Base-by-base conservation (phyloP, 192 early-diverging fungal genomes). In the Thamnidium elegans region DNA sequence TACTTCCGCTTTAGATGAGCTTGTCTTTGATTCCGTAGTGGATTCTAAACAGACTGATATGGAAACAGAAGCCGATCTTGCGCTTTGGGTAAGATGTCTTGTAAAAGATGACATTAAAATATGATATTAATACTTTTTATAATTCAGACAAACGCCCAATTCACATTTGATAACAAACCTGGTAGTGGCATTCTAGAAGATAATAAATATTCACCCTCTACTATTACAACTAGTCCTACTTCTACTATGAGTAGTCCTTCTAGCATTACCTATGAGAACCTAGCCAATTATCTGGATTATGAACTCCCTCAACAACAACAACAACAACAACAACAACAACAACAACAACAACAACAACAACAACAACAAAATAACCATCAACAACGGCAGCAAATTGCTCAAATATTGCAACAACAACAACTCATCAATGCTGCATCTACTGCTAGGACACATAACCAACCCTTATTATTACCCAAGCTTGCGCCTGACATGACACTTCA, bases 111-210 rank as follows among this genome's bases (percentile, higher is more conserved):
- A 20, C 21, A 21, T 36, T 56, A 36, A 34, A 4, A 2, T n/a
- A 34, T 55, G 8, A n/a, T 39, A 34, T 17, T 39, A 32, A 55
- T 17, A 55, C 7, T 45, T 62, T 44, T 15, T 14, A n/a, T 61
- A 52, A 10, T 13, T 9, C 44, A 69, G 68, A 73, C 87, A 62
- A 84, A 84, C 63, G 85, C 84, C n/a, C 84, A 90, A 76, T 90
- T 90, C 73, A 83, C 82, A 54, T 84, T 86, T 55, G 88, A 90
- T 69, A 77, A 73, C 7, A 58, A 74, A 13, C 76, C 79, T 15
- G 79, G 79, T 23, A 46, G 73, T 7, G 76, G 79, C 4, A 69
- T 79, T 59, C 70, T 71, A 62, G 63, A 72, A 21, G 61, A 69
- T 21, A 63, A 63, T 13, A 50, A 53, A 3, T 47, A 31, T 39